Base-by-base conservation (phyloP, 768 basidiomycete genomes). In the Clathrus columnatus region DNA sequence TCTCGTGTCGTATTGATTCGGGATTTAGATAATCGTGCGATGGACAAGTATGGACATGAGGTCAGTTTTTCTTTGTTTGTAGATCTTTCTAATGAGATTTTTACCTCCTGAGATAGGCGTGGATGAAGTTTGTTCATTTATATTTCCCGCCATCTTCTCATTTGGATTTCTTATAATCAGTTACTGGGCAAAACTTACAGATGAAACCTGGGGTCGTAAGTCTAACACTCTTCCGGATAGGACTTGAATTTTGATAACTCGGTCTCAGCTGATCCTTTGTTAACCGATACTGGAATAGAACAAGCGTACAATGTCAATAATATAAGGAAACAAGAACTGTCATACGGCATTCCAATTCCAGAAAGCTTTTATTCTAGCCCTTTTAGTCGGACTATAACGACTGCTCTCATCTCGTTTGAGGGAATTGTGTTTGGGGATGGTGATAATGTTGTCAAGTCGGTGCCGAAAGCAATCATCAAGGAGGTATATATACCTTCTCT, bases 201-300 rank as follows among this genome's bases (percentile, higher is more conserved):
- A 11, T 76, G 84, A 50, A 67, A 68, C 68, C 1, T 91, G 87
- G 87, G 88, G 88, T 24, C 87, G 84, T 85, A 62, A 60, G 84
- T 61, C 23, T 21, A 49, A 7, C 18, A n/a, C n/a, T n/a, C n/a
- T n/a, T 27, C 41, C 7, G 21, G 28, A 44, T 48, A 2, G 1
- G n/a, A 47, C 21, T 21, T 45, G 11, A 4, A 24, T 42, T 20
- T 77, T n/a, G n/a, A n/a, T 16, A 24, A 24, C 48, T 28, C n/a
- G 8, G 28, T 32, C 14, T 7, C 14, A 84, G 84, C 86, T 24
- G 85, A 88, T 62, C 78, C 86, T 7, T 68, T 76, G 27, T 75
- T 89, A 21, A 89, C 87, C 0, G 64, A 67, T 0, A 58, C 77
- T 2, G 87, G 87, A 1, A 70, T 77, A 41, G 60, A 65, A 0